Conservation (phyloP, 1,139 yeast species). For the Yamadazyma conglobata region DNA sequence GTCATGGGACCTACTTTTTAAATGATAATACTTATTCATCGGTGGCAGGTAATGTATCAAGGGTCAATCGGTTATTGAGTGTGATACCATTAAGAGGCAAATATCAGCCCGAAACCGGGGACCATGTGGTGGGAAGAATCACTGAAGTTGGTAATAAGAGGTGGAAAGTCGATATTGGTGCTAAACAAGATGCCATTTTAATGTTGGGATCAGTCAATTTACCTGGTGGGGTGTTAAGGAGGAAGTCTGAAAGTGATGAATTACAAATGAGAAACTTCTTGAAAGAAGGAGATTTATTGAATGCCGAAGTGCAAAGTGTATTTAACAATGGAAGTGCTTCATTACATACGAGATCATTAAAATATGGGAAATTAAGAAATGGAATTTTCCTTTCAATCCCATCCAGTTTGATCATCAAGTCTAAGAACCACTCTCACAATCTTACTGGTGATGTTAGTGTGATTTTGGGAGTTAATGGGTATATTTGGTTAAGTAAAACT, state of each 20-base stretch:
- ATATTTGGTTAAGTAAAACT: constrained; percentile 85
- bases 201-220: constrained; percentile 94
- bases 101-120: constrained; percentile 93
- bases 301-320: constrained; percentile 92
- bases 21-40: constrained; percentile 76
- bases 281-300: constrained; percentile 94
- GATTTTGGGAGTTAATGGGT: constrained; percentile 92
- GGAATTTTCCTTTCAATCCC: constrained; percentile 84
- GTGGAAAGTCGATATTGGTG: constrained; percentile 97
- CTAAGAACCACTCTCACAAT: constrained; percentile 81
- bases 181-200: constrained; percentile 84
- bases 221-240: constrained; percentile 94
- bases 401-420: constrained; percentile 73
- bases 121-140: constrained; percentile 90
- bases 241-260: constrained; percentile 94
- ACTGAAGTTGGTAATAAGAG: constrained; percentile 91
- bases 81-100: constrained; percentile 85
- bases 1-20: constrained; percentile 90
- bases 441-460: constrained; percentile 89
- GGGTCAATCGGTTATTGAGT: constrained; percentile 82
- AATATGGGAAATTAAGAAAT: constrained; percentile 91
- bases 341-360: constrained; percentile 88
- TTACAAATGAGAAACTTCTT: constrained; percentile 91
- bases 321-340: constrained; percentile 92
- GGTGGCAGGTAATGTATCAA: constrained; percentile 84